Evolutionary conservation across 495 filamentous ascomycete species (phyloP).

Genomic region (Rostrohypoxylon terebratum): DNA sequence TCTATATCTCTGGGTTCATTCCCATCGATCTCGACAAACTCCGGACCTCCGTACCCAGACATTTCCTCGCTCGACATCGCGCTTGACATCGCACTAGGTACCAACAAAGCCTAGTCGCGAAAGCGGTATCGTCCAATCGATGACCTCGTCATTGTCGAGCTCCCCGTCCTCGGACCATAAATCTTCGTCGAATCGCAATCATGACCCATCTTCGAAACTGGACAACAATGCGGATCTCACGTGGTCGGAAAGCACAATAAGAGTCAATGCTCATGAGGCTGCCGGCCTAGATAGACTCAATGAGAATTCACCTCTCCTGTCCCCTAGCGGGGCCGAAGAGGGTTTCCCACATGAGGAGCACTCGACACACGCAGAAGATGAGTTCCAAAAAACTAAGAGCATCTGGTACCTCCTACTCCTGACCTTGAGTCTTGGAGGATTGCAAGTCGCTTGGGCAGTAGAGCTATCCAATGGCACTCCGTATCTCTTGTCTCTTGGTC

Average conservation of each 20-base stretch:
- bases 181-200: conserved; percentile 37
- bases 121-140: conserved; percentile 31
- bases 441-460: conserved; percentile 95
- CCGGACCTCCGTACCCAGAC: not conserved
- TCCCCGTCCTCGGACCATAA: conserved; percentile 37
- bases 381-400: conserved; percentile 74
- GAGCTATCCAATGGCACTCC: conserved; percentile 87
- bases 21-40: not conserved
- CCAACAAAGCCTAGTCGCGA: conserved; percentile 16
- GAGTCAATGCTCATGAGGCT: conserved; percentile 26
- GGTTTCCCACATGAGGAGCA: conserved; percentile 54
- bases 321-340: conserved; percentile 55
- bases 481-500: conserved; percentile 76
- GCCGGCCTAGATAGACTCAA: conserved; percentile 51
- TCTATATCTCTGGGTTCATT: not conserved
- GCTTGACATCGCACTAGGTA: not conserved
- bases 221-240: conserved; percentile 29
- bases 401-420: conserved; percentile 84
- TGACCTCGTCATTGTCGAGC: conserved; percentile 50
- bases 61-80: not conserved
- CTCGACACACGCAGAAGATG: conserved; percentile 55
- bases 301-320: conserved; percentile 71
- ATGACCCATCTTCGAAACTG: conserved; percentile 27
- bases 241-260: conserved; percentile 40
- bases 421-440: conserved; percentile 83